Evolutionary conservation across 768 basidiomycete species (phyloP).

Genomic region (Boletellus emodensis): DNA sequence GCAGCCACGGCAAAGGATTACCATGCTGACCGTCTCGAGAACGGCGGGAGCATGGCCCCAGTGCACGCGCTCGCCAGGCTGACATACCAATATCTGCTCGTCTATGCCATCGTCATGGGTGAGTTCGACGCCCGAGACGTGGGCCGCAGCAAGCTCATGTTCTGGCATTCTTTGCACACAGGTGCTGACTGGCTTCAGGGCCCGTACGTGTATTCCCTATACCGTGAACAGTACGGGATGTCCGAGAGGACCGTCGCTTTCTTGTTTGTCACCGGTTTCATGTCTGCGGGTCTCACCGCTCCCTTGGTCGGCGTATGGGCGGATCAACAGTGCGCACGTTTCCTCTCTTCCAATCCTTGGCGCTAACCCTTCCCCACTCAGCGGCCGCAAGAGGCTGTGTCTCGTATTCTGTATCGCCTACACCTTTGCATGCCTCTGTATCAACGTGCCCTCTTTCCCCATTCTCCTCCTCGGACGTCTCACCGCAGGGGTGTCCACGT

Average conservation of each 20-base stretch:
- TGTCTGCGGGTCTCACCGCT: constrained; percentile 64
- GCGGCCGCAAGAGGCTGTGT: constrained; percentile 65
- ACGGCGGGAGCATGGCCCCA: constrained; percentile 24
- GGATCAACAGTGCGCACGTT: constrained; percentile 50
- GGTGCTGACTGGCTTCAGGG: constrained; percentile 80
- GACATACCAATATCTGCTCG: constrained; percentile 53
- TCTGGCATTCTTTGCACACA: constrained; percentile 20
- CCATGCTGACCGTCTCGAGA: constrained; percentile 28
- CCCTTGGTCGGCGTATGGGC: constrained; percentile 77
- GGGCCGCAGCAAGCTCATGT: background rate
- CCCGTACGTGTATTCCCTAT: constrained; percentile 74
- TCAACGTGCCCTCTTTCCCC: constrained; percentile 53
- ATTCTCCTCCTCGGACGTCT: constrained; percentile 61
- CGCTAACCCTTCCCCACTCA: constrained; percentile 21
- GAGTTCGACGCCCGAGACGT: constrained; percentile 14
- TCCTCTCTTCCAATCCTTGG: background rate
- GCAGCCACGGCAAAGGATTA: constrained; percentile 23
- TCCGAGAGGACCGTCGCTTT: constrained; percentile 62
- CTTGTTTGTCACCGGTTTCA: constrained; percentile 74
- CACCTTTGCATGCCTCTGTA: constrained; percentile 53
- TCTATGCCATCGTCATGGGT: constrained; percentile 77
- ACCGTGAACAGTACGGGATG: constrained; percentile 62
- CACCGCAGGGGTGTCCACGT: constrained; percentile 67
- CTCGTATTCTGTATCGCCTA: constrained; percentile 72
- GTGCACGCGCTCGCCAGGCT: constrained; percentile 29